These are phyloP conservation scores for Blakeslea trispora DNA, from an alignment of 371 early-diverging fungal species.

Conservation along the genomic window DNA sequence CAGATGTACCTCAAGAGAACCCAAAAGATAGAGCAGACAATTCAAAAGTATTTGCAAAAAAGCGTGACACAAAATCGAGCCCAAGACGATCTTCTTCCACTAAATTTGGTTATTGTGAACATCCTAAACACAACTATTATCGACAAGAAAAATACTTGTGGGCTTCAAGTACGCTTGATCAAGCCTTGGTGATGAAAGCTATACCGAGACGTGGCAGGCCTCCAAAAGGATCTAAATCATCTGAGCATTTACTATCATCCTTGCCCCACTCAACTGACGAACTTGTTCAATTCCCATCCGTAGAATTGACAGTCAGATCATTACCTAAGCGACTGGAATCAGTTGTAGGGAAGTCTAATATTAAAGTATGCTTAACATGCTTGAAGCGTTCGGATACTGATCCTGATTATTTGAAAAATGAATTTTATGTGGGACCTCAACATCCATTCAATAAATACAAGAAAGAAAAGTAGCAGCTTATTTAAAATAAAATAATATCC, in stretches of 20 bases:
- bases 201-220: conserved; percentile 45
- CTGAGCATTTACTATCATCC: conserved; percentile 4
- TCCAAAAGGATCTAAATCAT: conserved; percentile 42
- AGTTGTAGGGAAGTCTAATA: conserved; percentile 37
- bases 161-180: not conserved
- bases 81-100: not conserved
- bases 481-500: conserved; percentile 1
- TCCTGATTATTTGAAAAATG: conserved; percentile 29
- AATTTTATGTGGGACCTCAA: conserved; percentile 37
- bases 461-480: conserved; percentile 9
- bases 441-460: conserved; percentile 2
- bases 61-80: not conserved
- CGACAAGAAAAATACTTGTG: conserved; percentile 18
- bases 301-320: conserved; percentile 38
- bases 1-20: not conserved
- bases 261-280: not conserved
- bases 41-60: not conserved
- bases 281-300: conserved; percentile 11
- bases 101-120: conserved; percentile 23
- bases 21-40: not conserved
- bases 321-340: conserved; percentile 42
- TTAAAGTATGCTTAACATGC: conserved; percentile 46
- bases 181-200: conserved; percentile 5
- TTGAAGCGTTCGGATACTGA: conserved; percentile 44
- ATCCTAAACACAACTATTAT: conserved; percentile 28